Evolutionary conservation across 2,329 filamentous ascomycete genomes (phyloP).

Genomic region (Alternaria sp.): DNA sequence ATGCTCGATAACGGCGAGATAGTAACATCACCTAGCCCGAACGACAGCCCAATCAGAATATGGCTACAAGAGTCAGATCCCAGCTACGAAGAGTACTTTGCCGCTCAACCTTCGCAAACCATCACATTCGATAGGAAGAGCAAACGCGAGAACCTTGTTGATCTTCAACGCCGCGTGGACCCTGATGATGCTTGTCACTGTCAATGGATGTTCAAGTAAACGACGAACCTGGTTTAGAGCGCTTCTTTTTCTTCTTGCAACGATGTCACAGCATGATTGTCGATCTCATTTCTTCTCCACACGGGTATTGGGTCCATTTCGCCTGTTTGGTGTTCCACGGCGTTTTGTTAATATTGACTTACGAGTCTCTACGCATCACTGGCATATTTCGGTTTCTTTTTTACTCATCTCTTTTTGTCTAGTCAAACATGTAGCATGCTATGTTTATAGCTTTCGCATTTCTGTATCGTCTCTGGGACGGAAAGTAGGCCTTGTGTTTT

Average conservation of each 20-base stretch:
- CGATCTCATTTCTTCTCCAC: neutral
- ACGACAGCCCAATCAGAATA: constrained; percentile 47
- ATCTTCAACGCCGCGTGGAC: constrained; percentile 31
- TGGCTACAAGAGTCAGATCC: constrained; percentile 52
- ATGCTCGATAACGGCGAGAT: constrained; percentile 60
- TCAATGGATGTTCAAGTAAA: constrained; percentile 49
- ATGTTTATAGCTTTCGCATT: constrained; percentile 1
- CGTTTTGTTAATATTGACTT: constrained; percentile 4
- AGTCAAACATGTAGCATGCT: constrained; percentile 10
- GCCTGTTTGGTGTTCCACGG: constrained; percentile 11
- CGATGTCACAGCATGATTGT: neutral
- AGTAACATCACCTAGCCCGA: constrained; percentile 41
- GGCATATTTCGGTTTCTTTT: constrained; percentile 13
- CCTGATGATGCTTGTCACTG: constrained; percentile 45
- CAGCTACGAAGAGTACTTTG: constrained; percentile 33
- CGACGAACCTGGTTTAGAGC: neutral
- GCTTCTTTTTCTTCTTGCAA: neutral
- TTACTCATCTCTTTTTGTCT: constrained; percentile 8
- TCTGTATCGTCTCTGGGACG: constrained; percentile 3
- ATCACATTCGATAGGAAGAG: constrained; percentile 8
- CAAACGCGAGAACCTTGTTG: constrained; percentile 18
- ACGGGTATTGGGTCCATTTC: constrained; percentile 4
- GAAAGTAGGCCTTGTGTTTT: constrained; percentile 3
- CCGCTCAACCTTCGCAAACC: constrained; percentile 12
- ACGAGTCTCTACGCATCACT: constrained; percentile 16